Conservation (phyloP, 495 filamentous ascomycete species). For the Neurospora pannonica region DNA sequence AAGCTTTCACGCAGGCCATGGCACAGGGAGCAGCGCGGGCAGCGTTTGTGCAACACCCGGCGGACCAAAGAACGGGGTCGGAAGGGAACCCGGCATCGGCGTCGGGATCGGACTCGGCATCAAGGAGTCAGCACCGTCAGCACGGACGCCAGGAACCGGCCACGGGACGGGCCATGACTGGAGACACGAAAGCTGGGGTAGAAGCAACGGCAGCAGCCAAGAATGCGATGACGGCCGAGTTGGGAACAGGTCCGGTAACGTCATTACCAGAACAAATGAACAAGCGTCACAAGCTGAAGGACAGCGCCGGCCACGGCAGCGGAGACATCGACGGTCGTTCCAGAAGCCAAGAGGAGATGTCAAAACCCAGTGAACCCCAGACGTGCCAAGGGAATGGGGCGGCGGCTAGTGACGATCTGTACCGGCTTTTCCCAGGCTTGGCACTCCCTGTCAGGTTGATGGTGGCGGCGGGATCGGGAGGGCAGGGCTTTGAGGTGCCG, state of each 20-base stretch:
- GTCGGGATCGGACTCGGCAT: background rate
- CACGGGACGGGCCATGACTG: background rate
- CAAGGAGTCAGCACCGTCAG: background rate
- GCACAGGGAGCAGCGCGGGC: constrained; percentile 19
- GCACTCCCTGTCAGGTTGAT: background rate
- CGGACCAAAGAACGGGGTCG: background rate
- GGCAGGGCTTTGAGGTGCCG: background rate
- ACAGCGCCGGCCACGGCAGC: constrained; percentile 5
- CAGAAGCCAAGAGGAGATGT: background rate
- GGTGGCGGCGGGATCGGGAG: background rate
- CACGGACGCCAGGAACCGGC: background rate
- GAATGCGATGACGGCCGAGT: background rate
- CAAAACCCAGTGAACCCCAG: background rate
- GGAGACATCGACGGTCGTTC: constrained; percentile 11
- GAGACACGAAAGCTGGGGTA: background rate
- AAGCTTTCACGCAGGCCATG: constrained; percentile 8
- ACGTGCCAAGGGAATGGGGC: background rate
- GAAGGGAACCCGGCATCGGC: background rate
- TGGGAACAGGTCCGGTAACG: background rate
- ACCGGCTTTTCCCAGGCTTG: background rate
- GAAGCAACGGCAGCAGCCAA: constrained; percentile 4
- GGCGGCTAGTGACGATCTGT: background rate
- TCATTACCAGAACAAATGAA: background rate
- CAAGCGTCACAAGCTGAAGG: background rate
- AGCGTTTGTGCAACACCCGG: constrained; percentile 10